Conservation (phyloP, 139 green algal species). For the Volvox reticuliferus region DNA sequence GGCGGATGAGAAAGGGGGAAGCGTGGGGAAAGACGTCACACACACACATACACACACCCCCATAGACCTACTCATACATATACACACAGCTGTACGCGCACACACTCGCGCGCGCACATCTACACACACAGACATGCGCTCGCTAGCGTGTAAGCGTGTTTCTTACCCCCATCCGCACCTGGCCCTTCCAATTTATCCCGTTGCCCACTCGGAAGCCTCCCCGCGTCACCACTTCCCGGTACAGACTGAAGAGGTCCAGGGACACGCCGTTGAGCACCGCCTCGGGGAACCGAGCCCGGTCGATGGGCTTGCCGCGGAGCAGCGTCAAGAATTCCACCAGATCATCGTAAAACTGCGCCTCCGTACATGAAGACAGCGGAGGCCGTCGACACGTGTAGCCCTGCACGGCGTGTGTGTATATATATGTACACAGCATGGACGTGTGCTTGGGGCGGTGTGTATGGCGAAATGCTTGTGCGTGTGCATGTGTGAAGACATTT, state of each 20-base stretch:
- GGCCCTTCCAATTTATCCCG: conserved; percentile 89
- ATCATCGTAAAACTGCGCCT: conserved; percentile 74
- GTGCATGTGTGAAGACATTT: too few species aligned
- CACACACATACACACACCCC: too few species aligned
- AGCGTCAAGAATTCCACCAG: conserved; percentile 72
- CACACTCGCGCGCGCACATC: too few species aligned
- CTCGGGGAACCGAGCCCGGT: conserved; percentile 74
- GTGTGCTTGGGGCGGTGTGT: too few species aligned
- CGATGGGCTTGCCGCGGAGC: conserved; percentile 40
- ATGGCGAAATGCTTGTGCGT: too few species aligned
- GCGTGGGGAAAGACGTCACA: not conserved
- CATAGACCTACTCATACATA: too few species aligned
- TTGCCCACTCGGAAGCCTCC: conserved; percentile 63
- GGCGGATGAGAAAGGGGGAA: not conserved
- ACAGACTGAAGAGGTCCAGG: conserved; percentile 82
- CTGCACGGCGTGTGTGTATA: not conserved
- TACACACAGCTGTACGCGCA: too few species aligned
- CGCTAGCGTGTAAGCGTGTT: too few species aligned
- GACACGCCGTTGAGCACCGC: conserved; percentile 78
- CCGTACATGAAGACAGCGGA: conserved; percentile 64
- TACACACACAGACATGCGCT: too few species aligned
- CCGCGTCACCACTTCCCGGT: conserved; percentile 64
- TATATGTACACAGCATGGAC: not conserved
- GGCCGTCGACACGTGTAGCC: conserved; percentile 64
- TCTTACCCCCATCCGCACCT: not conserved